Evolutionary conservation across 768 basidiomycete species (phyloP).

Genomic region (Dioszegia aurantiaca): DNA sequence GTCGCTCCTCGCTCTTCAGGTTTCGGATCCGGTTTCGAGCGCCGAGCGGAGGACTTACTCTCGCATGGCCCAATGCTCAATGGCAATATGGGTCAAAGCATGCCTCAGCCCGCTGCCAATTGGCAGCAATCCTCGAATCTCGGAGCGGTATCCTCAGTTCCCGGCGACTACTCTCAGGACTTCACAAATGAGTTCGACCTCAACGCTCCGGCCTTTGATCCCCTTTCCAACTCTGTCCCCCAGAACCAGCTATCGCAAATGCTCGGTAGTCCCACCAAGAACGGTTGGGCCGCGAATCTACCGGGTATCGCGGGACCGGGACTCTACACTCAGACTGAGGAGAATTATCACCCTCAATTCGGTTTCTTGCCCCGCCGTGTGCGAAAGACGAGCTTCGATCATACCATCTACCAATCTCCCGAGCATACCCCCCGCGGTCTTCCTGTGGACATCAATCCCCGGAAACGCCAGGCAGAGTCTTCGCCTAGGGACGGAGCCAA

Average conservation of each 20-base stretch:
- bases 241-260: slow-evolving; percentile 7
- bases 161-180: slow-evolving; percentile 8
- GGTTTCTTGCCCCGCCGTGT: slow-evolving; percentile 72
- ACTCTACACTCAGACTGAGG: slow-evolving; percentile 41
- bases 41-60: slow-evolving; percentile 52
- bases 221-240: slow-evolving; percentile 21
- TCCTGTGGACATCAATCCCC: slow-evolving; percentile 21
- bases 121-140: not conserved
- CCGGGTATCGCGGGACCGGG: slow-evolving; percentile 51
- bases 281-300: slow-evolving; percentile 23
- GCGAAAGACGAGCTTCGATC: slow-evolving; percentile 92
- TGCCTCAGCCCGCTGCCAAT: not conserved
- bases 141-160: not conserved
- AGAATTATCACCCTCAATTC: slow-evolving; percentile 51
- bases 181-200: slow-evolving; percentile 5
- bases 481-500: slow-evolving; percentile 36
- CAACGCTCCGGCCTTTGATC: slow-evolving; percentile 10
- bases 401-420: slow-evolving; percentile 71
- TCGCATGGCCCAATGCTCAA: slow-evolving; percentile 11
- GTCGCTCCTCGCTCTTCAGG: slow-evolving; percentile 58
- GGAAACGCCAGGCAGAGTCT: slow-evolving; percentile 52
- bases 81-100: slow-evolving; percentile 9
- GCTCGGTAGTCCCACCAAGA: slow-evolving; percentile 12
- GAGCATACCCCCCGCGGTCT: slow-evolving; percentile 11
- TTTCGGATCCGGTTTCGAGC: slow-evolving; percentile 42